Evolutionary conservation across 306 rosid genomes (phyloP), one percentile per base, ranked within the genome.

Genomic region (Biancaea sappan): DNA sequence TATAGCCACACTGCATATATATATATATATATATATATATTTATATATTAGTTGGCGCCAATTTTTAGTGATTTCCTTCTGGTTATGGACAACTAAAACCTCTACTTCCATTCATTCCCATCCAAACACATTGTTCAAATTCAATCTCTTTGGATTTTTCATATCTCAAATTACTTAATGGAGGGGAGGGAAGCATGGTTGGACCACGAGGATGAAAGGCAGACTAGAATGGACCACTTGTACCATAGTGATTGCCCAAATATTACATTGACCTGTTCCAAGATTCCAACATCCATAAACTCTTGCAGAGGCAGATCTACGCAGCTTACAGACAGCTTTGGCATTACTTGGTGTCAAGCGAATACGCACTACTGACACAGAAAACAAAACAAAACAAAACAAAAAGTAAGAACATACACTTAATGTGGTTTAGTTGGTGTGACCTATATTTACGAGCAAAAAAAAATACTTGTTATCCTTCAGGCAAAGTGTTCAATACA

Each of bases 11-110:
- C 1, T 59, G 5, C 65, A n/a, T 16, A 29, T 31, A 5, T 59
- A n/a, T n/a, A n/a, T n/a, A n/a, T n/a, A n/a, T n/a, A n/a, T n/a
- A n/a, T n/a, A n/a, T n/a, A n/a, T n/a, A n/a, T n/a, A n/a, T n/a
- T n/a, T n/a, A n/a, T n/a, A n/a, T n/a, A n/a, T n/a, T n/a, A n/a
- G 44, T 32, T 60, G 66, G 28, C 46, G 66, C 66, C 66, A 60
- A 60, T 34, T 60, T 34, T 32, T 6, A 18, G 34, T 58, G 65
- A 58, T 60, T 60, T 19, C 26, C 14, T 60, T 10, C 46, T 4
- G 2, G 21, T 56, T 32, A 25, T 3, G 15, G 43, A n/a, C 66
- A 8, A 41, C 10, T 1, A 8, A 3, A 34, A 4, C 66, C 3
- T 60, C 41, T 16, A 8, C 43, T 31, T 58, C 65, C 21, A 15